Evolutionary conservation across 345 rosid genomes (phyloP), one percentile per base, ranked within the genome.

Genomic region (Brassica cretica): DNA sequence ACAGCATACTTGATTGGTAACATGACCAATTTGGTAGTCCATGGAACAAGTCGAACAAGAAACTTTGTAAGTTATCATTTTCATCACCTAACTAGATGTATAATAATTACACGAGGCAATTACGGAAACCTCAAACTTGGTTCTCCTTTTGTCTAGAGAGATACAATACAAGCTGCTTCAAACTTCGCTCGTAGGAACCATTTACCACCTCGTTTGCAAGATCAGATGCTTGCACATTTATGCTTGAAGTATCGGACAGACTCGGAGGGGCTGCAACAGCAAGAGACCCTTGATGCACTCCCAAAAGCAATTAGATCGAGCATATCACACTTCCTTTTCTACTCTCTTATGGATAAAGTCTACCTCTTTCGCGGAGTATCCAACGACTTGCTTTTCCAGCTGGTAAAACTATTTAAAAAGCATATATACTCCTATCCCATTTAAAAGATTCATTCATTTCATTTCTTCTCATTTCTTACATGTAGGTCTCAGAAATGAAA

Each of bases 21-120:
- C 84, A 95, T 95, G 98, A 95, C 98, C 75, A 93, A 91, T 86
- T 84, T 95, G 84, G 97, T 93, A 71, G 99, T 95, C 78, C 99
- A 93, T 71, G 93, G 96, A 64, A 93, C 98, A 32, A 93, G 97
- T 49, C 90, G 97, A 70, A 95, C 99, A 44, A 84, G 99, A 85
- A 83, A 62, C 83, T 95, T 95, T 79, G 98, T 92, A 75, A 89
- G 97, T 83, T 21, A 33, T 2, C 56, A n/a, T 62, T 19, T 59
- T 0, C 15, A 8, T 5, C 11, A 60, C 62, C 14, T 59, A 10
- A 15, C 30, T 37, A 15, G 35, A 35, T 69, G 7, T 68, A 53
- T 61, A 7, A 21, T 21, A 59, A 32, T 72, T n/a, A 14, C n/a
- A 7, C 8, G 0, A 21, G 33, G 27, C 18, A 63, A 8, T 62